These are phyloP conservation scores for Lodderomyces elongisporus DNA, from an alignment of 1,139 yeast genomes.

Conservation along the genomic window DNA sequence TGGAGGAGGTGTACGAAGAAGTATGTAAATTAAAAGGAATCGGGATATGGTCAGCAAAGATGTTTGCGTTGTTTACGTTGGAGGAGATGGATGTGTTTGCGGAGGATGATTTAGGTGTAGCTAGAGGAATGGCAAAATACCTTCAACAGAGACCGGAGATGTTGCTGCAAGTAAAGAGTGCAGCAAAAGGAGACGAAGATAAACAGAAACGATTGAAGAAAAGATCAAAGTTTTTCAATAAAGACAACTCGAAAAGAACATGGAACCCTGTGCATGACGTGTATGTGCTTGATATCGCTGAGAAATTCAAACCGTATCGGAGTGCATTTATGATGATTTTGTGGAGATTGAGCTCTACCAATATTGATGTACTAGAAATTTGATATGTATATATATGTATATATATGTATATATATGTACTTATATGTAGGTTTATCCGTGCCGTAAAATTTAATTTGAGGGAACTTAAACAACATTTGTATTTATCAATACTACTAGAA, in stretches of 20 bases:
- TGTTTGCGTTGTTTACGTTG: slow-evolving; percentile 74
- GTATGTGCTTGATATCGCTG: slow-evolving; percentile 51
- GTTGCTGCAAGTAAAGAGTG: slow-evolving; percentile 35
- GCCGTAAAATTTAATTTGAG: no score
- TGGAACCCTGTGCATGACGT: slow-evolving; percentile 65
- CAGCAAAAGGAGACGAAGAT: slow-evolving; percentile 25
- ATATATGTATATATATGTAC: no score
- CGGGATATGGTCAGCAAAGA: slow-evolving; percentile 88
- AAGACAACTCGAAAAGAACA: slow-evolving; percentile 39
- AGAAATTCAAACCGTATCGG: slow-evolving; percentile 59
- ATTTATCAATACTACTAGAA: no score
- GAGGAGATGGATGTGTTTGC: slow-evolving; percentile 68
- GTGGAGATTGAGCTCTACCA: slow-evolving; percentile 66
- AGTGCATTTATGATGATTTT: slow-evolving; percentile 65
- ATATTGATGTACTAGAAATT: slow-evolving; percentile 43
- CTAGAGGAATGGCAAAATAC: slow-evolving; percentile 71
- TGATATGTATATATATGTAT: no score
- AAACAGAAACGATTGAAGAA: slow-evolving; percentile 25
- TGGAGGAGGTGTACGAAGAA: slow-evolving; percentile 50
- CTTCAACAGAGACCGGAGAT: slow-evolving; percentile 52
- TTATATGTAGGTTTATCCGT: no score
- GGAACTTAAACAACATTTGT: no score
- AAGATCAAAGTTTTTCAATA: slow-evolving; percentile 34
- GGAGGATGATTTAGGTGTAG: slow-evolving; percentile 76
- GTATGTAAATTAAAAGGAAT: slow-evolving; percentile 68